These are phyloP conservation scores for Hura crepitans DNA, from an alignment of 441 rosid species.

Conservation along the genomic window DNA sequence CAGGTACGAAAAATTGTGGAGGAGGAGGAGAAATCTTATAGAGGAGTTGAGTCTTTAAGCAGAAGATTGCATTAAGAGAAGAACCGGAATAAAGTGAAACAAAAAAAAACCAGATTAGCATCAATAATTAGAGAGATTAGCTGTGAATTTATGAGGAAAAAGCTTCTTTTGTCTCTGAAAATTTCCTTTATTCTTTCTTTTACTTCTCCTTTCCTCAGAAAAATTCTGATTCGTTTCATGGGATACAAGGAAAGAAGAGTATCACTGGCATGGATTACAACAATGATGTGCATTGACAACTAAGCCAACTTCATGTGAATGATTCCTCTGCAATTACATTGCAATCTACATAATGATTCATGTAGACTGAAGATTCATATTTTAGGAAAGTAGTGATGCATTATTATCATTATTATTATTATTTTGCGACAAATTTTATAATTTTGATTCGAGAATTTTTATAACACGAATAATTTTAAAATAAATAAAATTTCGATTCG, in stretches of 20 bases:
- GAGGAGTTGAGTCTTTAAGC: not conserved
- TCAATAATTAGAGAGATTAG: slow-evolving; percentile 27
- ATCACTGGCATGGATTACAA: slow-evolving; percentile 4
- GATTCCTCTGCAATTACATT: not conserved
- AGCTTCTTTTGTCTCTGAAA: slow-evolving; percentile 24
- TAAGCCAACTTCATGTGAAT: not conserved
- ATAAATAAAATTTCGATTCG: too few relatives aligned
- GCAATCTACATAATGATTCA: too few relatives aligned
- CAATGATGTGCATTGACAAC: slow-evolving; percentile 12
- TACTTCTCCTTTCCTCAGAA: slow-evolving; percentile 15
- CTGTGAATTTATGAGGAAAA: slow-evolving; percentile 28
- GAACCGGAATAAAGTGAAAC: slow-evolving; percentile 51
- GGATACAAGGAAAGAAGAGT: slow-evolving; percentile 53
- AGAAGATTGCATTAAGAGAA: slow-evolving; percentile 18
- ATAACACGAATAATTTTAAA: too few relatives aligned
- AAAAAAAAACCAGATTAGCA: slow-evolving; percentile 16
- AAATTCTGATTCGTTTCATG: slow-evolving; percentile 68
- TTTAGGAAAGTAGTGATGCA: too few relatives aligned
- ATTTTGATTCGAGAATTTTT: too few relatives aligned
- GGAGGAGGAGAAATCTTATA: slow-evolving; percentile 2
- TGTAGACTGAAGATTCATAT: too few relatives aligned
- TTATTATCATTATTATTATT: too few relatives aligned
- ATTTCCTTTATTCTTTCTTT: slow-evolving; percentile 41
- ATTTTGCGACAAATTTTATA: too few relatives aligned
- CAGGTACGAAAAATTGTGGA: not conserved